These are phyloP conservation scores for Aspergillus spinulosporus DNA, from an alignment of 2,329 filamentous ascomycete genomes.

Conservation along the genomic window DNA sequence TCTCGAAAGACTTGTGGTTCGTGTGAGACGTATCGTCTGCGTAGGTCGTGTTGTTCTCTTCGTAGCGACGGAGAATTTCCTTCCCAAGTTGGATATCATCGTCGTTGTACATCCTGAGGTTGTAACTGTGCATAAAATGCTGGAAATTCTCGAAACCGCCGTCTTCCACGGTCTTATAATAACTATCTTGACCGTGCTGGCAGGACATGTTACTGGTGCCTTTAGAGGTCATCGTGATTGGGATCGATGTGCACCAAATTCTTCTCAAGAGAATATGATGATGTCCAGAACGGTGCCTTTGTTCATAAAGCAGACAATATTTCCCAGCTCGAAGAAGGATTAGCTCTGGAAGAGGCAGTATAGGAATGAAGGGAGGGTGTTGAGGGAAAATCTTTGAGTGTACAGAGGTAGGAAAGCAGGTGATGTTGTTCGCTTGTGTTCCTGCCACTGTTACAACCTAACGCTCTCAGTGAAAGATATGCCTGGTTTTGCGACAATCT, in stretches of 20 bases:
- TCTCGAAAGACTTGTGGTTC: not conserved
- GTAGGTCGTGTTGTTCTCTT: not conserved
- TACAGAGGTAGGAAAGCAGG: not conserved
- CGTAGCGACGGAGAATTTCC: constrained; percentile 6
- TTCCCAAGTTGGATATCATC: constrained; percentile 10
- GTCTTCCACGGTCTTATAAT: constrained; percentile 9
- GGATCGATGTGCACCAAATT: too few relatives aligned
- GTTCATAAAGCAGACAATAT: not conserved
- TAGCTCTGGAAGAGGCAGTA: too few relatives aligned
- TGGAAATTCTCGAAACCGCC: constrained; percentile 8
- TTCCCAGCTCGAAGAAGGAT: too few relatives aligned
- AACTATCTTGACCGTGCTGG: constrained; percentile 8
- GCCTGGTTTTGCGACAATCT: not conserved
- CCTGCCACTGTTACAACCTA: not conserved
- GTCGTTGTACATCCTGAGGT: constrained; percentile 1
- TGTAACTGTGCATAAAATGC: constrained; percentile 13
- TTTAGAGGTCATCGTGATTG: constrained; percentile 6
- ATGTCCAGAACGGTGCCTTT: not conserved
- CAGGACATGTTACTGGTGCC: not conserved
- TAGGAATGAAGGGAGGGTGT: too few relatives aligned
- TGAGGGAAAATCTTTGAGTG: not conserved
- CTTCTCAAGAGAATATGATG: too few relatives aligned
- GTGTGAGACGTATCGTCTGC: not conserved
- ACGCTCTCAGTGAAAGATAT: not conserved
- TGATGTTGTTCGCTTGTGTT: not conserved